Evolutionary conservation across 345 rosid species (phyloP), one percentile per base, ranked within the genome.

Genomic region (Rhodamnia rubescens): DNA sequence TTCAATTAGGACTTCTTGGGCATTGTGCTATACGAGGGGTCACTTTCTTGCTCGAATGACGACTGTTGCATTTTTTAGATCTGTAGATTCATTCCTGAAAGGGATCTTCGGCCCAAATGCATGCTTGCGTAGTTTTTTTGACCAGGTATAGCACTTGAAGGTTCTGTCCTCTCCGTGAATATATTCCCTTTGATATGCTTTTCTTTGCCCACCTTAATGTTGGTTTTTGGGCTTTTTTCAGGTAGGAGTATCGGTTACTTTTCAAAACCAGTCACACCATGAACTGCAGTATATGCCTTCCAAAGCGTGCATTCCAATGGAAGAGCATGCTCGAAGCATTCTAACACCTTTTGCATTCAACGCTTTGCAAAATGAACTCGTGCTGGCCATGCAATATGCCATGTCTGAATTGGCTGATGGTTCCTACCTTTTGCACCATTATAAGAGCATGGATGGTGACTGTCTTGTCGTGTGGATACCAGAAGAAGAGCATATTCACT

Each of bases 301-400:
- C 86, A 95, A 93, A 88, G 93, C 98, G 27, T 91, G 92, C 91
- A 91, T 92, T 91, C 98, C 97, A 54, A 94, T 94, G 88, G 99
- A 97, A 91, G 96, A 92, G 87, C 97, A 95, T 55, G 98, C 98
- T 53, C 92, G 93, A 40, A 90, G 88, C 82, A 69, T 95, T 88
- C 94, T 95, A 64, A 92, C 97, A 64, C 98, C 98, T 78, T 95
- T 90, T 85, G 98, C 99, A 75, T 97, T 97, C 85, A 92, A 88
- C 74, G 84, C 91, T 40, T 89, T 93, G 53, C 99, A 97, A 87
- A 92, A 93, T 47, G 98, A 97, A 90, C 88, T 97, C 82, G 91
- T 93, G 86, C 87, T 95, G 86, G 93, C 98, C 27, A 86, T 93
- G 93, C 98, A 94, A 82, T 97, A 95, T 90, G 95, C 90, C 3